A percentile compares a stretch with the other conserved stretches of the same genome.
These are phyloP conservation scores for Tuber melanosporum DNA, from an alignment of 495 filamentous ascomycete genomes.

Conservation along the genomic window DNA sequence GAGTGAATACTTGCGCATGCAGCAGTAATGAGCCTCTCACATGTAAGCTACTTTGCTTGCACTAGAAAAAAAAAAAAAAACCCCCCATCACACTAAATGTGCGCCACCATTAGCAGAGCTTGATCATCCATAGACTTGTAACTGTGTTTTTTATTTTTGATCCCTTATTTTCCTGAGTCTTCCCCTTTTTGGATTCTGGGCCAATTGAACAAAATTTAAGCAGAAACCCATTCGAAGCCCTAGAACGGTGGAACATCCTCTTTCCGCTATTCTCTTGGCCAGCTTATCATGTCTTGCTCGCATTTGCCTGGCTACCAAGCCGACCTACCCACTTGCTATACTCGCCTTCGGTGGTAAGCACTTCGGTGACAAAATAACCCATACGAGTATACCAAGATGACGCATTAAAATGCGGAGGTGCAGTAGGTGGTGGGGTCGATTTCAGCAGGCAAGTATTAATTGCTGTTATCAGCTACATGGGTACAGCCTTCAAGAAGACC, in stretches of 20 bases:
- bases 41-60: neutral
- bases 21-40: slow-evolving; percentile 3
- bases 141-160: neutral
- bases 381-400: neutral
- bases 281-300: neutral
- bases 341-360: neutral
- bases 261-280: neutral
- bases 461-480: neutral
- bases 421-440: slow-evolving; percentile 2
- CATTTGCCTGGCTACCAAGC: neutral
- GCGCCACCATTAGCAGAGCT: neutral
- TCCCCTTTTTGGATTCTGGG: neutral
- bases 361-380: slow-evolving; percentile 1
- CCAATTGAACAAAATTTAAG: neutral
- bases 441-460: neutral
- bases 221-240: neutral
- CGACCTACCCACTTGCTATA: neutral
- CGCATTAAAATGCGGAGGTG: slow-evolving; percentile 5
- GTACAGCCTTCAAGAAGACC: neutral
- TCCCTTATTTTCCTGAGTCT: neutral
- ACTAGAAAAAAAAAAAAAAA: neutral
- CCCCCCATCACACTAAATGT: neutral
- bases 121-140: neutral
- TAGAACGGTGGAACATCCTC: neutral
- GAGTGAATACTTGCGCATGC: slow-evolving; percentile 2